Evolutionary conservation across 2,329 filamentous ascomycete species (phyloP).

Genomic region (Hypoxylon sp.): DNA sequence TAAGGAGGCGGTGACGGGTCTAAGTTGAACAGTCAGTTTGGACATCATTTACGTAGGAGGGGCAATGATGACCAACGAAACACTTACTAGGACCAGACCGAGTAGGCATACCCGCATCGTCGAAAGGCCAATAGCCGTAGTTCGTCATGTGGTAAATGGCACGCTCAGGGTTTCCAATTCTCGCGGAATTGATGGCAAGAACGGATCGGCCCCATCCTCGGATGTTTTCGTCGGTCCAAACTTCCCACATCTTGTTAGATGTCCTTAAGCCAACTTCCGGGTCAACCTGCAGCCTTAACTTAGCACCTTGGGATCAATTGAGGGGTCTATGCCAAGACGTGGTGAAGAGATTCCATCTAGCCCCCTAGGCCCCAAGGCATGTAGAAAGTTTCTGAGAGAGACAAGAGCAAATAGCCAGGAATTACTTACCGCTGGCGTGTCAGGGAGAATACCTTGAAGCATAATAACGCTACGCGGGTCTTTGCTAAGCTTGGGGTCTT

Average conservation of each 20-base stretch:
- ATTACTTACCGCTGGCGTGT: constrained; percentile 54
- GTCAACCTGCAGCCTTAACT: constrained; percentile 48
- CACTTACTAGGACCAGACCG: constrained; percentile 37
- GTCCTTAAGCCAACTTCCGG: constrained; percentile 56
- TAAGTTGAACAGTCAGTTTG: neutral
- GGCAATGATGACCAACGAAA: neutral
- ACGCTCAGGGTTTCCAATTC: constrained; percentile 59
- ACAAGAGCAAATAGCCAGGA: neutral
- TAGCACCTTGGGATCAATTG: neutral
- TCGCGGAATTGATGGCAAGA: constrained; percentile 62
- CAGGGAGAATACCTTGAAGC: constrained; percentile 62
- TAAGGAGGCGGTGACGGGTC: constrained; percentile 53
- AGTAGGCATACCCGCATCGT: constrained; percentile 54
- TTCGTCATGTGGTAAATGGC: constrained; percentile 61
- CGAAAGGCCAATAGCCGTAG: constrained; percentile 60
- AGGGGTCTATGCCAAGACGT: neutral
- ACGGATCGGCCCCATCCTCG: constrained; percentile 65
- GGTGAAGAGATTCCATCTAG: neutral
- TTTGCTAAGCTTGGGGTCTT: constrained; percentile 54
- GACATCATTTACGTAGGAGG: neutral
- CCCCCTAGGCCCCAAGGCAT: too few species aligned
- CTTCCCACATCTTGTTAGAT: constrained; percentile 57
- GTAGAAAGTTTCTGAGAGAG: neutral
- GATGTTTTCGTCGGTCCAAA: constrained; percentile 61
- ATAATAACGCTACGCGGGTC: constrained; percentile 64